Conservation (phyloP, 768 basidiomycete species). For the Daedaleopsis sinensis region DNA sequence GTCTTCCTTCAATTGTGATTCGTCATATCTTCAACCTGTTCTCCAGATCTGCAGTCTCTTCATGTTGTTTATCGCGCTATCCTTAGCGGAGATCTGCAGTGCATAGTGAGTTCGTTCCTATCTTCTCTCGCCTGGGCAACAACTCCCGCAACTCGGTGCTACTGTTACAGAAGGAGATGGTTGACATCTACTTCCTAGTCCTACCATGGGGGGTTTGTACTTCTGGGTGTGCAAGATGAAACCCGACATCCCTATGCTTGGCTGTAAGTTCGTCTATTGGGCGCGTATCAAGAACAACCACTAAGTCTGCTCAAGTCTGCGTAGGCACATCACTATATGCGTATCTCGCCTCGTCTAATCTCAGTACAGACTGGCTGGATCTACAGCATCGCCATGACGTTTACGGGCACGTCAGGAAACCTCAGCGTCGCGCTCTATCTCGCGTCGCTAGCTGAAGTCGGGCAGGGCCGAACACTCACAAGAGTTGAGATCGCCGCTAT, state of each 20-base stretch:
- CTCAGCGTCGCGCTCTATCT: constrained; percentile 57
- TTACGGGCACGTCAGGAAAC: constrained; percentile 63
- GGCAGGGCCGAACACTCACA: constrained; percentile 44
- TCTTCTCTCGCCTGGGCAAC: not conserved
- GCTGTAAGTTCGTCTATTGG: constrained; percentile 41
- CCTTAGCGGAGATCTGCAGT: constrained; percentile 61
- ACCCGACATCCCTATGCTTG: constrained; percentile 52
- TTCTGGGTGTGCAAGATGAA: constrained; percentile 70
- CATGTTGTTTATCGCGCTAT: constrained; percentile 59
- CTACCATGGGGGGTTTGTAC: constrained; percentile 61
- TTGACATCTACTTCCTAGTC: constrained; percentile 31
- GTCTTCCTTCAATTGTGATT: constrained; percentile 11
- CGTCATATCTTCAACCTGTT: not conserved
- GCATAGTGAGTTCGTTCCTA: constrained; percentile 46
- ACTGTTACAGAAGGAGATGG: no score
- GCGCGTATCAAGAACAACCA: no score
- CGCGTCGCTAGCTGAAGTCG: constrained; percentile 56
- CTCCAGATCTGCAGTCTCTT: constrained; percentile 57
- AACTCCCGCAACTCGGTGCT: no score
- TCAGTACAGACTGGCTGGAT: constrained; percentile 56
- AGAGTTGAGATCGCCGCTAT: constrained; percentile 54
- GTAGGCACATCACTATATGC: not conserved
- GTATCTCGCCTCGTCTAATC: constrained; percentile 15
- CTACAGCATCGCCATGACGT: constrained; percentile 61
- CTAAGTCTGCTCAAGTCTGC: constrained; percentile 15